These are phyloP conservation scores for Salvia splendens DNA, from an alignment of 257 asterid species.

Conservation along the genomic window DNA sequence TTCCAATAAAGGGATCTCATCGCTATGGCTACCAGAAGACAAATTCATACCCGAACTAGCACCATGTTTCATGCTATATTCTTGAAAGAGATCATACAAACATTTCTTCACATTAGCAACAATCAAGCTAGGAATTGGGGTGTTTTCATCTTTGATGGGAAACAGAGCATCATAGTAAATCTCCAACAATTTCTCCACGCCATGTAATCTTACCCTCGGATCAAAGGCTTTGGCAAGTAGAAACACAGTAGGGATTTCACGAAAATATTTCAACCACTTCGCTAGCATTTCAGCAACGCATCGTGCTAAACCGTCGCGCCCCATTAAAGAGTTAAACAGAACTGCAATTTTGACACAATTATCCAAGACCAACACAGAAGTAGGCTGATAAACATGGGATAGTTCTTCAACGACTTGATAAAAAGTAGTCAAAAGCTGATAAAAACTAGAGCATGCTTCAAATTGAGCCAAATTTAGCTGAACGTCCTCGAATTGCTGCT, in stretches of 20 bases:
- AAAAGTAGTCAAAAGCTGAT: neutral
- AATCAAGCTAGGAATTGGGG: slow-evolving; percentile 3
- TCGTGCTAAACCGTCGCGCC: neutral
- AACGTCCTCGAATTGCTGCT: neutral
- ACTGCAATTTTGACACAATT: slow-evolving; percentile 15
- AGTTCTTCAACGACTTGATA: neutral
- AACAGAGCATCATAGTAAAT: slow-evolving; percentile 16
- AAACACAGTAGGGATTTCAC: slow-evolving; percentile 13
- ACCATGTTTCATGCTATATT: neutral
- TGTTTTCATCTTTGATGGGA: neutral
- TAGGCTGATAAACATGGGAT: neutral
- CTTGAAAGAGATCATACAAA: neutral
- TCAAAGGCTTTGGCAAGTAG: slow-evolving; percentile 19
- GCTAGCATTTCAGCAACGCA: neutral
- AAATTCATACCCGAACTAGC: neutral
- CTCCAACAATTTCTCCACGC: slow-evolving; percentile 8
- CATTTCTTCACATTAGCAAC: neutral
- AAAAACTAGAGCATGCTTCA: neutral
- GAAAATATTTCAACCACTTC: slow-evolving; percentile 8
- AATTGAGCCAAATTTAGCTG: neutral
- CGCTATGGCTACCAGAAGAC: neutral
- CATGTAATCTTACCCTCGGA: slow-evolving; percentile 25
- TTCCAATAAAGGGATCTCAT: neutral
- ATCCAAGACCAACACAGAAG: slow-evolving; percentile 1
- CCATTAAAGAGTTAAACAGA: neutral